Evolutionary conservation across 768 basidiomycete genomes (phyloP), one percentile per base, ranked within the genome.

Genomic region (Sutorius australiensis): DNA sequence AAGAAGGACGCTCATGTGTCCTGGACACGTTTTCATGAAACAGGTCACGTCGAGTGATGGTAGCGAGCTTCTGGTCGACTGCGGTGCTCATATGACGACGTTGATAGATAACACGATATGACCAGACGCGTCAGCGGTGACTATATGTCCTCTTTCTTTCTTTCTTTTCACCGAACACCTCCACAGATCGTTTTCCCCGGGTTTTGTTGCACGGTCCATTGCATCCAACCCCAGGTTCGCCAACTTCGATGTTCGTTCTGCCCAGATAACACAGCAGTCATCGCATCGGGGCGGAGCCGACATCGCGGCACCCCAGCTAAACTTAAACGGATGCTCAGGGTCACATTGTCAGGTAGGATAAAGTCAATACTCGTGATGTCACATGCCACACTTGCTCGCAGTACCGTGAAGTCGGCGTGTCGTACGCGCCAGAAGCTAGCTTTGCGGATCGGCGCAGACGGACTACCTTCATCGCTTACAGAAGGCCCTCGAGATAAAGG

Each of bases 1-100:
- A 42, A 42, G 31, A 33, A 38, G 57, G 48, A n/a, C 32, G 44
- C 42, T 50, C 54, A 61, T 60, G 48, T 61, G 54, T 52, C 34
- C 33, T 19, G 14, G 14, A 16, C 54, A 56, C 57, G 50, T 52
- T 53, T 48, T 48, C 32, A 53, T 56, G 54, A 56, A 56, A 56
- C 45, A 38, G 37, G 44, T 56, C 53, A 45, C 17, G 43, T 42
- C 50, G 49, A 46, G 39, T 51, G 41, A 38, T 33, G 44, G 30
- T 56, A 27, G 0, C n/a, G 37, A 11, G 19, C 46, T 39, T 50
- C 53, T 50, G 24, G 6, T 19, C 30, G 14, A 34, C 44, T 19
- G 39, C 30, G 41, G 5, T 34, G 50, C 42, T 58, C 57, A 58
- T 41, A 30, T 58, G 57, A 58, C 49, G 44, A 14, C 11, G 24